These are phyloP conservation scores for Haplographium delicatum DNA, from an alignment of 495 filamentous ascomycete genomes.

Conservation along the genomic window DNA sequence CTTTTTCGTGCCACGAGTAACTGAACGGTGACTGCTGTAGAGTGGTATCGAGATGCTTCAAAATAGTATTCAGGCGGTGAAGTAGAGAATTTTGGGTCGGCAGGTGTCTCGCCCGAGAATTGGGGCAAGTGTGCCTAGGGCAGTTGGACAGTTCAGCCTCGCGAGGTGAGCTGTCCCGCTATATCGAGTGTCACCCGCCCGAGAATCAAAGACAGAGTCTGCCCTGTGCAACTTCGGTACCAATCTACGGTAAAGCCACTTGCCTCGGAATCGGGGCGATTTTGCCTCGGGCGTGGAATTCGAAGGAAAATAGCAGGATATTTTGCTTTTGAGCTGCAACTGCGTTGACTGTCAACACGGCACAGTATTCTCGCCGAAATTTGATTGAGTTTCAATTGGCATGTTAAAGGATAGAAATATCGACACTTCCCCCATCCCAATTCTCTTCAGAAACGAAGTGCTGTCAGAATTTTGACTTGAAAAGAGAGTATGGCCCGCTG, in stretches of 20 bases:
- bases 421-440: not conserved
- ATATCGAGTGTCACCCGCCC: not conserved
- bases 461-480: conserved; percentile 15
- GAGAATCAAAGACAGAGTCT: not conserved
- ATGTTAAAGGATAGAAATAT: not conserved
- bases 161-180: conserved; percentile 4
- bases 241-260: conserved; percentile 2
- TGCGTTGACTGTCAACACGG: not conserved
- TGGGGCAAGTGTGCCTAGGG: conserved; percentile 2
- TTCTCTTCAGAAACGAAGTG: not conserved
- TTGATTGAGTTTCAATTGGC: not conserved
- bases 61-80: not conserved
- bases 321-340: not conserved
- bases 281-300: conserved; percentile 10
- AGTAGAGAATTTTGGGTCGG: not conserved
- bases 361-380: not conserved
- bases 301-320: not conserved
- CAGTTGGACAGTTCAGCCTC: conserved; percentile 2
- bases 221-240: not conserved
- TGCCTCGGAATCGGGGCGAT: conserved; percentile 12
- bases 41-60: not conserved
- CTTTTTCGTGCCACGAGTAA: conserved; percentile 4
- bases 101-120: conserved; percentile 1
- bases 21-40: not conserved
- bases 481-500: not conserved